phyloP scores from a whole-genome alignment of 73 alveolate genomes.

The Paramecium primaurelia region DNA sequence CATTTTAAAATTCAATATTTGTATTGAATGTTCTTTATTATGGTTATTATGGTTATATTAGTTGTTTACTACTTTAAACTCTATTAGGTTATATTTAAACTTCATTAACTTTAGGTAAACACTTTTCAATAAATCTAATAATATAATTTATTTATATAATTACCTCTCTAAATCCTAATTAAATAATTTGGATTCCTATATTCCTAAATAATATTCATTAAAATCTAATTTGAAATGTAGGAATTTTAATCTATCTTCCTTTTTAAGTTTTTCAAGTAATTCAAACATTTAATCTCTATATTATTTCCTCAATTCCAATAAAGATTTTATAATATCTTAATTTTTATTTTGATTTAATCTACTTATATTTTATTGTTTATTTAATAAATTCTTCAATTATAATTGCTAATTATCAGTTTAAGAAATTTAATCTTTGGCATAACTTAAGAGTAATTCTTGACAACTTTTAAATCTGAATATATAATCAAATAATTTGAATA shows the following conservation, averaged over 20 bases:
- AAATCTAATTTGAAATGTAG: background rate
- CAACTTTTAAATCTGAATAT: constrained; percentile 79
- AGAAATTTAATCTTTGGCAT: constrained; percentile 67
- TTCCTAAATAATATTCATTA: background rate
- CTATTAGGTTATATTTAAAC: background rate
- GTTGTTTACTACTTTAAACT: constrained; percentile 19
- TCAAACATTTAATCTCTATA: constrained; percentile 16
- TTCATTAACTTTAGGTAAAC: background rate
- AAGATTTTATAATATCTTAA: constrained; percentile 19
- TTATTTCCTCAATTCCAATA: constrained; percentile 43
- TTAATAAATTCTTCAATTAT: constrained; percentile 53
- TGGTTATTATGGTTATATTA: constrained; percentile 32
- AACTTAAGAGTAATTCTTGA: constrained; percentile 72
- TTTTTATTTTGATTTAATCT: background rate
- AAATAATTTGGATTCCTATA: background rate
- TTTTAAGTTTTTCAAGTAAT: background rate
- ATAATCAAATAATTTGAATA: constrained; percentile 77
- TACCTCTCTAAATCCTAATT: background rate
- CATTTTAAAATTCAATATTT: background rate
- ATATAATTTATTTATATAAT: background rate
- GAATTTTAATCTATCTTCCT: background rate
- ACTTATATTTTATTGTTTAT: background rate
- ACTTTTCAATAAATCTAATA: background rate
- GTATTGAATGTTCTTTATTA: constrained; percentile 56
- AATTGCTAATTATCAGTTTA: background rate